Evolutionary conservation across 139 green algal species (phyloP), one percentile per base, ranked within the genome.

Genomic region (Pseudopediastrum boryanum): DNA sequence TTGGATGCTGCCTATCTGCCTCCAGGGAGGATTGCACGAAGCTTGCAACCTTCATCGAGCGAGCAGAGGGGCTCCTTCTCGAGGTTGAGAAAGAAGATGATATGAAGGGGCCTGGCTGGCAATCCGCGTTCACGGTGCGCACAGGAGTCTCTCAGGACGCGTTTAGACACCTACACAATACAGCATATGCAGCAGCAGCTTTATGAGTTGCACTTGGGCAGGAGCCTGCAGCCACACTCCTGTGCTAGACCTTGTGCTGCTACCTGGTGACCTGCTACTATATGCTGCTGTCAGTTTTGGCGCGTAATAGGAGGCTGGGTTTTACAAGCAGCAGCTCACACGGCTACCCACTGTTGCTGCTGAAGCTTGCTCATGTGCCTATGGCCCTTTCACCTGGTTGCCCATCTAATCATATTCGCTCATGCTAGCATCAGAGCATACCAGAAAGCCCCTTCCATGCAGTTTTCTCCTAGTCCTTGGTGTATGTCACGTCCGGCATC

Each of bases 11-110:
- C n/a, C n/a, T n/a, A n/a, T n/a, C n/a, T n/a, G n/a, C n/a, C n/a
- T n/a, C n/a, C n/a, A n/a, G n/a, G n/a, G 56, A 78, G 8, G 71
- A 78, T 19, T 78, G 71, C 36, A 58, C 68, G 54, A 58, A 70
- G 71, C n/a, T 78, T 43, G 59, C 52, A 0, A 43, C 56, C 29
- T 78, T 78, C 69, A 56, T 78, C n/a, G 27, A 58, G 4, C 54
- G 71, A 2, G 41, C 69, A 9, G 71, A 78, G 36, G 41, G 23
- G 0, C 69, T 78, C 54, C 38, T 78, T 2, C 42, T 70, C 16
- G 54, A 78, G 23, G 69, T 56, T 13, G 71, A 78, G 23, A 56
- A 78, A 8, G 71, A 78, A 23, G 38, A 39, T 2, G 71, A 78
- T 41, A 70, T 78, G 54, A 70, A 10, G 2, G 25, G 29, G 0